Conservation (phyloP, 371 early-diverging fungal species). For the Haplosporangium sp. region DNA sequence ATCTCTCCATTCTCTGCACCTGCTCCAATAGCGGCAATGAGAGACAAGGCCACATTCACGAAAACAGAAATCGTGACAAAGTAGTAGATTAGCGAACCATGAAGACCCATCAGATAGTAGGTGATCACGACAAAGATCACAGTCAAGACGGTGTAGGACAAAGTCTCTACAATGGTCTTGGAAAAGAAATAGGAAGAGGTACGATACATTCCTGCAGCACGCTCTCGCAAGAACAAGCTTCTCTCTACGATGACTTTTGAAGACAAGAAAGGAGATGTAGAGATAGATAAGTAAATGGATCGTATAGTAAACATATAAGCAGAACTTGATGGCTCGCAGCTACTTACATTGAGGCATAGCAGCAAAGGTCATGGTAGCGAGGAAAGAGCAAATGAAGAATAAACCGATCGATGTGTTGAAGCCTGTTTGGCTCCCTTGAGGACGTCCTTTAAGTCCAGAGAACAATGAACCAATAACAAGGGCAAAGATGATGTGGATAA, state of each 20-base stretch:
- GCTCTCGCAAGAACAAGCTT: conserved; percentile 48
- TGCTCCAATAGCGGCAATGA: conserved; percentile 53
- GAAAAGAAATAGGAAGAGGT: conserved; percentile 48
- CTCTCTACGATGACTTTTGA: conserved; percentile 50
- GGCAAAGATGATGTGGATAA: conserved; percentile 52
- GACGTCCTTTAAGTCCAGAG: conserved; percentile 49
- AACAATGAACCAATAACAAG: conserved; percentile 51
- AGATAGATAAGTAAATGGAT: too few species aligned
- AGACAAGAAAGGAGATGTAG: neutral
- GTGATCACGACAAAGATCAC: conserved; percentile 50
- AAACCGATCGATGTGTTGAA: conserved; percentile 53
- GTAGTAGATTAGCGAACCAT: conserved; percentile 44
- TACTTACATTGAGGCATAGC: conserved; percentile 50
- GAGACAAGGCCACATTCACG: conserved; percentile 50
- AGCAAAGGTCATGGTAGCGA: conserved; percentile 48
- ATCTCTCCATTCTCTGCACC: conserved; percentile 52
- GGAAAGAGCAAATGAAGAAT: conserved; percentile 54
- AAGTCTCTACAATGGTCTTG: conserved; percentile 55
- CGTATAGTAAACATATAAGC: neutral
- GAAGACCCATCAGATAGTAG: conserved; percentile 46
- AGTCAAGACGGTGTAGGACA: conserved; percentile 46
- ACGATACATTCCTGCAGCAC: conserved; percentile 53
- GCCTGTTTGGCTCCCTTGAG: conserved; percentile 40
- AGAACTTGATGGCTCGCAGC: neutral
- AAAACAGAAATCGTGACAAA: conserved; percentile 48